A percentile compares a stretch with the other conserved stretches of the same genome.
These are phyloP conservation scores for Panellus pusillus DNA, from an alignment of 768 basidiomycete species.

Conservation along the genomic window DNA sequence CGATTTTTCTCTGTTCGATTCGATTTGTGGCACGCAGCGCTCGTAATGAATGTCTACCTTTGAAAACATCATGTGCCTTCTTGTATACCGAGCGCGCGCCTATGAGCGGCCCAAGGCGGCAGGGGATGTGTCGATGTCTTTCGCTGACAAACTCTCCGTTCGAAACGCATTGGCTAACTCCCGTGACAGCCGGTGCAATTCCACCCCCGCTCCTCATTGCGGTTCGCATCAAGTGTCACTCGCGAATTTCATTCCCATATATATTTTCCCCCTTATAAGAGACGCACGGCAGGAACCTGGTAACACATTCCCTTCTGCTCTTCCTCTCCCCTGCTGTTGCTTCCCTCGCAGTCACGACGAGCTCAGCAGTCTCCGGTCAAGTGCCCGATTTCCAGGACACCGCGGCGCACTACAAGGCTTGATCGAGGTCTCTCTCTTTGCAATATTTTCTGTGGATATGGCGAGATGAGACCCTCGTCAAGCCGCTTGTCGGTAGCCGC, in stretches of 20 bases:
- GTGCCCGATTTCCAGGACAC: slow-evolving; percentile 3
- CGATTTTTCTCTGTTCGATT: too few species aligned
- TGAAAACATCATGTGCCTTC: too few species aligned
- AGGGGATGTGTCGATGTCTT: too few species aligned
- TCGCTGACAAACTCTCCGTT: slow-evolving; percentile 15
- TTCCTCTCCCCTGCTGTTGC: background rate
- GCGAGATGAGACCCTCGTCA: slow-evolving; percentile 11
- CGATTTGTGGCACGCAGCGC: too few species aligned
- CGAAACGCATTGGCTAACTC: slow-evolving; percentile 5
- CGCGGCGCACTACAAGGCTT: slow-evolving; percentile 18
- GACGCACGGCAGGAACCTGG: background rate
- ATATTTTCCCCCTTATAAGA: background rate
- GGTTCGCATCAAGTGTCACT: slow-evolving; percentile 8
- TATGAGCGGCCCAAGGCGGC: too few species aligned
- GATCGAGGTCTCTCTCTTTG: slow-evolving; percentile 8
- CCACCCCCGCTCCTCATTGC: slow-evolving; percentile 6
- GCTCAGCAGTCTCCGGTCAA: too few species aligned
- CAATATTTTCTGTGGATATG: background rate
- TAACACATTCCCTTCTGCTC: background rate
- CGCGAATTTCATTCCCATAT: slow-evolving; percentile 8
- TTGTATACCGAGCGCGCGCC: too few species aligned
- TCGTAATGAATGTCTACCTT: too few species aligned
- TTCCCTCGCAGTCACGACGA: too few species aligned
- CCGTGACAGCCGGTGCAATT: slow-evolving; percentile 18
- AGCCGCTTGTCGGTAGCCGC: slow-evolving; percentile 24